Base-by-base conservation (phyloP, 73 alveolate species). In the Durusdinium trenchii region DNA sequence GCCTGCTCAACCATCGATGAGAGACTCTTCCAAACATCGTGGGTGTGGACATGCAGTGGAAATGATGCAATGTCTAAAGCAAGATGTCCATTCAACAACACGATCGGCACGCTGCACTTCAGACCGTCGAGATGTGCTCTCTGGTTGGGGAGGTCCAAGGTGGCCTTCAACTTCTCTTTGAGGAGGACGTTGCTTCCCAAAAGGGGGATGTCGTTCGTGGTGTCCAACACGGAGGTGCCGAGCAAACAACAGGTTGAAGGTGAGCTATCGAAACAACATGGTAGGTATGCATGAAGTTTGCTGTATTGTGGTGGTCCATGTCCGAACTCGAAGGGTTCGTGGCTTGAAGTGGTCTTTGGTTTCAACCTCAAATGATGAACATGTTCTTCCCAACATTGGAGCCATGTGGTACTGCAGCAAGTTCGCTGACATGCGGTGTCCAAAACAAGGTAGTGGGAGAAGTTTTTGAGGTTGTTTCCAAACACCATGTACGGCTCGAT, bases 341-440 rank as follows among this genome's bases (percentile, higher is more conserved):
- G 23, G n/a, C 40, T 45, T 18, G 86, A 54, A 5, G 54, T n/a
- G 57, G 23, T 40, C 86, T 76, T 76, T 2, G 42, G 54, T 28
- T 78, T 46, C 57, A 78, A 28, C 54, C 47, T 43, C 54, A 1
- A 35, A 5, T 16, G 42, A 52, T 45, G 36, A 1, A 79, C 36
- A 1, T 23, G 87, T 36, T 35, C 57, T 28, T 57, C 51, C 75
- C 67, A 57, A 32, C 23, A 7, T 0, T 28, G 36, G 0, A 83
- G 6, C 94, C 78, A 83, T 10, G 1, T 47, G 0, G 64, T 35
- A 36, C 94, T 83, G 67, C 94, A 51, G 16, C 64, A 50, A 18
- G 43, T 83, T 30, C 94, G 28, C 50, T 83, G 94, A 40, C 94
- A 83, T 7, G 94, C 94, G 28, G 94, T 83, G 50, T 83, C 94